Conservation (phyloP, 2,329 filamentous ascomycete species). For the Boeremia lycopersici region DNA sequence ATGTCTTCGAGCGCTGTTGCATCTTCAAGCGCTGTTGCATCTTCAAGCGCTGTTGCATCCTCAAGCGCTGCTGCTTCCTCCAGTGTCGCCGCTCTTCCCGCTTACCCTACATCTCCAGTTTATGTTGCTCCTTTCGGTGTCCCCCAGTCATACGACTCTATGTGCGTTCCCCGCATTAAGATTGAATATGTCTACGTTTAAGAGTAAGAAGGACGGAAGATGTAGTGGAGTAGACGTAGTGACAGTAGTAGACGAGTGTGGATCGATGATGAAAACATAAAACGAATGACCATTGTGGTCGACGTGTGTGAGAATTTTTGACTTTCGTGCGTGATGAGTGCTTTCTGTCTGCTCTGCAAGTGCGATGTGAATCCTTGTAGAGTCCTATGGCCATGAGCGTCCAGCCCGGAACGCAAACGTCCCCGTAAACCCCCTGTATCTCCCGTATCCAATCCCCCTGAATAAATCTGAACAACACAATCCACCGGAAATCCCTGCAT, state of each 20-base stretch:
- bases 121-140: constrained; percentile 27
- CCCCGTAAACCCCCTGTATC: constrained; percentile 8
- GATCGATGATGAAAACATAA: constrained; percentile 25
- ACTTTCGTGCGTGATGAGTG: constrained; percentile 25
- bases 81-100: constrained; percentile 17
- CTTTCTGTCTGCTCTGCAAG: constrained; percentile 22
- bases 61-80: not conserved
- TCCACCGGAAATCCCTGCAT: constrained; percentile 10
- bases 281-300: constrained; percentile 20
- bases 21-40: constrained; percentile 13
- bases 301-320: constrained; percentile 25
- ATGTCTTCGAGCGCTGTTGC: constrained; percentile 5
- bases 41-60: constrained; percentile 6
- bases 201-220: constrained; percentile 25
- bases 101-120: constrained; percentile 29
- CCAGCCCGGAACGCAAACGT: constrained; percentile 14
- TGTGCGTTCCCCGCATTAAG: constrained; percentile 23
- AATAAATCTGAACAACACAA: constrained; percentile 16
- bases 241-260: constrained; percentile 24
- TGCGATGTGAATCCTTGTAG: constrained; percentile 21
- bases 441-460: constrained; percentile 7
- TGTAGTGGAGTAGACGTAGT: constrained; percentile 25
- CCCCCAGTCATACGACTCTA: constrained; percentile 22
- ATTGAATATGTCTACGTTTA: constrained; percentile 29
- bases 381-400: constrained; percentile 8